Evolutionary conservation across 2,329 filamentous ascomycete species (phyloP).

Genomic region (Microthyrium microscopicum): DNA sequence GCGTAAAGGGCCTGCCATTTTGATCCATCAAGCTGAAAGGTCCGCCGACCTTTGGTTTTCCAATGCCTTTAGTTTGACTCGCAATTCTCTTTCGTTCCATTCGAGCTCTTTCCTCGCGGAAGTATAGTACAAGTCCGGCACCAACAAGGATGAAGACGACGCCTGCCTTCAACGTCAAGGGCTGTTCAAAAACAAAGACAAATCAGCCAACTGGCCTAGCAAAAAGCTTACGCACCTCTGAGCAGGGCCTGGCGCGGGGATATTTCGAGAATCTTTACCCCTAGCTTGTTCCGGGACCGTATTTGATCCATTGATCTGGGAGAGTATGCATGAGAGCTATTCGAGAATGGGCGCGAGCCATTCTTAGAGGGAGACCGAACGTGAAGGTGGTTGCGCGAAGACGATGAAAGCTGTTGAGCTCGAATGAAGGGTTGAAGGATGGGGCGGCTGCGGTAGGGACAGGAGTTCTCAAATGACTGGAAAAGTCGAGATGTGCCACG

Average conservation of each 20-base stretch:
- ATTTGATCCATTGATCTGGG: slow-evolving; percentile 7
- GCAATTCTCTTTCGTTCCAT: slow-evolving; percentile 80
- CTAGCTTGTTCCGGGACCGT: slow-evolving; percentile 6
- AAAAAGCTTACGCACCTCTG: slow-evolving; percentile 8
- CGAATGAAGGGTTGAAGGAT: no score
- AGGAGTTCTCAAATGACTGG: no score
- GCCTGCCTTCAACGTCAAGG: slow-evolving; percentile 87
- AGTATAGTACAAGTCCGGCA: slow-evolving; percentile 68
- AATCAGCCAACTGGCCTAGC: slow-evolving; percentile 2
- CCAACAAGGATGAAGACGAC: slow-evolving; percentile 70
- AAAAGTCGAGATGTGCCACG: no score
- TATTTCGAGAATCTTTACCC: slow-evolving; percentile 8
- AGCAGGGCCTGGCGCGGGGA: slow-evolving; percentile 7
- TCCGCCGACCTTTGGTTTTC: slow-evolving; percentile 83
- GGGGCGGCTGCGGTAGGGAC: no score
- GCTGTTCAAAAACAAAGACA: slow-evolving; percentile 36
- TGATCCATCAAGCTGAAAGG: slow-evolving; percentile 70
- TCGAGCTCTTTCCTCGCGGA: slow-evolving; percentile 80
- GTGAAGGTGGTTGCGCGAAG: no score
- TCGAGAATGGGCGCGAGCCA: no score
- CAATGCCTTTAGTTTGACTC: slow-evolving; percentile 84
- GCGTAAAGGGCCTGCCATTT: slow-evolving; percentile 60
- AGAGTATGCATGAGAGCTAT: slow-evolving; percentile 1
- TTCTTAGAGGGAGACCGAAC: no score
- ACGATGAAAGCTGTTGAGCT: no score